Base-by-base conservation (phyloP, 352 stramenopile genomes). In the Pythium inflatum region DNA sequence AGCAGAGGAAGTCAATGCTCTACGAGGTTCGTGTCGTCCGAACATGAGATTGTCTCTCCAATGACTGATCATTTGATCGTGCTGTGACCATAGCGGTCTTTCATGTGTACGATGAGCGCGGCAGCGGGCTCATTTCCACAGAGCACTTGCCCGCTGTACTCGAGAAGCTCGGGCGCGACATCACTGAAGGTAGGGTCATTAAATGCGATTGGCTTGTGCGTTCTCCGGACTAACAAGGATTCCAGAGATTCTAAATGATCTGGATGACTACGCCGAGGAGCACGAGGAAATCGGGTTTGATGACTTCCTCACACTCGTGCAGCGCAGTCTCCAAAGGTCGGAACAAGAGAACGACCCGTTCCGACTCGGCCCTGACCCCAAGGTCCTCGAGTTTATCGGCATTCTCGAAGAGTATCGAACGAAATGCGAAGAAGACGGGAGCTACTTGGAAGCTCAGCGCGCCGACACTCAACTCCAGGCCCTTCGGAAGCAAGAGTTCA, bases 401-500 rank as follows among this genome's bases (percentile, higher is more conserved):
- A 98, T 98, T 50, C 66, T 98, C 28, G 94, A 98, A 63, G 92
- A 98, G 66, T 98, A 98, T 74, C 89, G 93, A 7, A 62, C 95
- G 18, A 98, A 98, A 69, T 98, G 93, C 73, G 94, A 98, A 68
- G 87, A 97, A 54, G 93, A 98, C 53, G 93, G 94, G 48, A 97
- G 98, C 60, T 98, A 98, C 74, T 68, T 98, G 16, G 94, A 98
- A 71, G 94, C 94, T 11, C 90, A 95, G 43, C 83, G 91, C 9
- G 93, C 93, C 2, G 83, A 97, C 55, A 85, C 83, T 38, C 93
- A 98, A 68, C 76, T 98, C 11, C 87, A 89, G 16, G 88, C 89
- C 22, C 76, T 98, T 18, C 84, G 90, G 40, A 89, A 90, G 66
- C 94, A 98, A 63, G 94, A 98, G 77, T 95, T 95, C 64, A 94